Percentiles rank a stretch among this genome's conserved stretches.
phyloP scores from a whole-genome alignment of 352 stramenopile genomes.

The Globisporangium abappressorium region DNA sequence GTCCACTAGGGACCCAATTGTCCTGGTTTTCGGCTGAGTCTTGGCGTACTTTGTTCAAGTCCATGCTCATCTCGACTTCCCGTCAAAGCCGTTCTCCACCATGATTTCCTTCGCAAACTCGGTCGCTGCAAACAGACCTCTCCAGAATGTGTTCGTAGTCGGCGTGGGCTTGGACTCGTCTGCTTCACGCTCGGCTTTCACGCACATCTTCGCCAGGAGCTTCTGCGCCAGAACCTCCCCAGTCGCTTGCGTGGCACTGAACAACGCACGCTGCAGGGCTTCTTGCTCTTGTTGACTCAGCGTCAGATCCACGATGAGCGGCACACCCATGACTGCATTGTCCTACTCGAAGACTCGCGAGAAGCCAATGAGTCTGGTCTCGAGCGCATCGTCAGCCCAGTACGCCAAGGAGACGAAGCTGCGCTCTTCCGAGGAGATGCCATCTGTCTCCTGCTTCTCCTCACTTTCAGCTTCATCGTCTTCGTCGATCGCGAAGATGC shows the following conservation, averaged over 20 bases:
- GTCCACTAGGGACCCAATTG: neutral
- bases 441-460: neutral
- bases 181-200: neutral
- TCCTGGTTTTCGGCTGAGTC: neutral
- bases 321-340: neutral
- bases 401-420: neutral
- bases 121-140: neutral
- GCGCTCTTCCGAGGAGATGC: neutral
- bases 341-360: neutral
- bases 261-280: neutral
- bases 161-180: neutral
- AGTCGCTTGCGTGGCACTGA: neutral
- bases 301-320: neutral
- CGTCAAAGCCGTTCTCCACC: neutral
- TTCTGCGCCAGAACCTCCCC: neutral
- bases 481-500: neutral
- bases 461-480: neutral
- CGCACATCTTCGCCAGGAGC: neutral
- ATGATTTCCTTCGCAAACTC: conserved; percentile 9
- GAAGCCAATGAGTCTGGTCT: neutral
- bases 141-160: neutral
- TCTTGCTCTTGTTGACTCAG: neutral
- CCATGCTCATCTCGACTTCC: conserved; percentile 5
- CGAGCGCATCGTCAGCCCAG: neutral
- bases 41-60: neutral